Base-by-base conservation (phyloP, 2,329 filamentous ascomycete genomes). In the Penicillium sp. region DNA sequence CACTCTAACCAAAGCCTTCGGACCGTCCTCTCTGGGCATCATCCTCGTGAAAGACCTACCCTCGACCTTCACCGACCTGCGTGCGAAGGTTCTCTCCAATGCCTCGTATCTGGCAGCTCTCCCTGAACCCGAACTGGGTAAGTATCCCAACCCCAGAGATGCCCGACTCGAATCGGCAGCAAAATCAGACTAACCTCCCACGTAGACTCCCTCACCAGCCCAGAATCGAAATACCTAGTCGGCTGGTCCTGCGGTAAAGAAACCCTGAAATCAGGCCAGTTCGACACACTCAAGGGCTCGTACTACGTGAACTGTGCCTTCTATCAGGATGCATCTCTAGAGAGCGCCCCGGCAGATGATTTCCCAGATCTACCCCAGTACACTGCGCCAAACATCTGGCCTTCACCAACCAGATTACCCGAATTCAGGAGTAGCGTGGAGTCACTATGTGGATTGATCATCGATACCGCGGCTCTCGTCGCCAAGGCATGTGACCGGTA, bases 31-130 rank as follows among this genome's bases (percentile, higher is more conserved):
- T 2, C 80, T 97, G 13, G 94, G 94, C 0, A 96, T 99, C 50
- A 87, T 99, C 53, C 79, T 97, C n/a, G 92, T 99, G 46, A 91
- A 89, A 70, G 90, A 92, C 70, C 84, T 97, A 0, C 90, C 92
- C 0, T 60, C 81, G 6, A 79, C 85, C 50, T 99, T 96, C 66
- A 74, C 82, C 14, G 75, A 82, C n/a, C 78, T 97, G 42, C 85
- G 94, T 58, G 83, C 83, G 57, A 83, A 83, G 57, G 82, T 95
- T 2, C 81, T 99, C 7, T 94, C 90, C 0, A 94, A 94, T 71
- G 86, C 92, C 4, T 96, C 91, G 0, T 94, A 95, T 70, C 85
- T 97, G 38, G 94, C 90, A 34, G 92, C 92, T 61, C 81, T 97
- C 5, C 83, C 91, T 5, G 75, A 82, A 26, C 75, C 83, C 14